phyloP scores from a whole-genome alignment of 2,329 filamentous ascomycete genomes.

The Ciborinia camelliae region DNA sequence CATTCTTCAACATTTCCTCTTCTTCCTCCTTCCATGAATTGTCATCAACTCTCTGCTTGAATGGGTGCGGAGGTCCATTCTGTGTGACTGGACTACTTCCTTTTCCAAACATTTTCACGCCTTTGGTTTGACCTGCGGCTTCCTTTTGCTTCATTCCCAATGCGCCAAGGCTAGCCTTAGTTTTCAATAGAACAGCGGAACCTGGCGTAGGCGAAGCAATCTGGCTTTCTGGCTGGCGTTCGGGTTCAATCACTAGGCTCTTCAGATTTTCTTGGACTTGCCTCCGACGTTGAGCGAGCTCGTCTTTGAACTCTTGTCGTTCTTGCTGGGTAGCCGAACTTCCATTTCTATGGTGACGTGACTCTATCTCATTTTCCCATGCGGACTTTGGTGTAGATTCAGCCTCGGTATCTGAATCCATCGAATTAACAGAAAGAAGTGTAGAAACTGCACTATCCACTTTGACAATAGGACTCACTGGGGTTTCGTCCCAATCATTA shows the following conservation, averaged over 20 bases:
- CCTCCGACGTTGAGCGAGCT: slow-evolving; percentile 66
- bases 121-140: slow-evolving; percentile 45
- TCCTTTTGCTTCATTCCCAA: slow-evolving; percentile 49
- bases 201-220: slow-evolving; percentile 2
- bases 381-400: slow-evolving; percentile 23
- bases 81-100: slow-evolving; percentile 40
- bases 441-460: slow-evolving; percentile 22
- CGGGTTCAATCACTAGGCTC: slow-evolving; percentile 63
- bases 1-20: slow-evolving; percentile 27
- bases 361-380: slow-evolving; percentile 35
- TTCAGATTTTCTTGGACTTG: slow-evolving; percentile 71
- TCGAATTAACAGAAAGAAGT: slow-evolving; percentile 23
- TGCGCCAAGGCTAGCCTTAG: slow-evolving; percentile 66
- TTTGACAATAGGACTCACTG: slow-evolving; percentile 14
- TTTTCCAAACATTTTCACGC: slow-evolving; percentile 60
- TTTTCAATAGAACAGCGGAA: slow-evolving; percentile 49
- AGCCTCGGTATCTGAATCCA: slow-evolving; percentile 20
- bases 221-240: slow-evolving; percentile 37
- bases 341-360: slow-evolving; percentile 44
- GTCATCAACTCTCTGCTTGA: slow-evolving; percentile 37
- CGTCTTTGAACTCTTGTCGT: slow-evolving; percentile 68
- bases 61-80: slow-evolving; percentile 42
- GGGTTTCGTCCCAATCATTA: slow-evolving; percentile 34
- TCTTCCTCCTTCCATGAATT: slow-evolving; percentile 31
- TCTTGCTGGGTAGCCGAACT: slow-evolving; percentile 53